Conservation (phyloP, 2,329 filamentous ascomycete species). For the Blastomyces emzantsi region DNA sequence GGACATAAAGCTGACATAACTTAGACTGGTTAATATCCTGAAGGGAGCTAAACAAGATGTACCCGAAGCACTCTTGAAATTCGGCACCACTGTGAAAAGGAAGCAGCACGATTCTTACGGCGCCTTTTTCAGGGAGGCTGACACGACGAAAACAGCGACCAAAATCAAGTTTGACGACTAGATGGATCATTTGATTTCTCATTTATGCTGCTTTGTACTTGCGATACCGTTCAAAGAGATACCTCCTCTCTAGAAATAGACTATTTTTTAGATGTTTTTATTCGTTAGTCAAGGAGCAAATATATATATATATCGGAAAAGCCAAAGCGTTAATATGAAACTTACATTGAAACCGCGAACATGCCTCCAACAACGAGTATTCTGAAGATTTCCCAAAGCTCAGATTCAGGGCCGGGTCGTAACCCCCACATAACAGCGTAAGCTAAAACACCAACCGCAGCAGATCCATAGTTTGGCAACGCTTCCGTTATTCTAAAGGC, state of each 20-base stretch:
- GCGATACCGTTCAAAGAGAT: slow-evolving; percentile 18
- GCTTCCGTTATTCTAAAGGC: slow-evolving; percentile 37
- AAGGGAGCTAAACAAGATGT: slow-evolving; percentile 87
- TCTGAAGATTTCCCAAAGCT: slow-evolving; percentile 32
- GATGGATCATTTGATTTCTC: slow-evolving; percentile 18
- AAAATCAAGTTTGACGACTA: slow-evolving; percentile 80
- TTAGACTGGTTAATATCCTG: slow-evolving; percentile 82
- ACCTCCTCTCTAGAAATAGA: slow-evolving; percentile 30
- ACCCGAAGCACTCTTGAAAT: slow-evolving; percentile 84
- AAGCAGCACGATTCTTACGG: slow-evolving; percentile 95
- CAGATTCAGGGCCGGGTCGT: slow-evolving; percentile 14
- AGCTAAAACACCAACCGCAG: slow-evolving; percentile 39
- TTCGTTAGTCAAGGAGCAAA: slow-evolving; percentile 5
- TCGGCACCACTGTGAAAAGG: slow-evolving; percentile 97
- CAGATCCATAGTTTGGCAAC: slow-evolving; percentile 38
- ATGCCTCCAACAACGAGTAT: slow-evolving; percentile 44
- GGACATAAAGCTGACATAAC: slow-evolving; percentile 15
- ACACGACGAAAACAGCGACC: slow-evolving; percentile 71
- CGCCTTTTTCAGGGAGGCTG: slow-evolving; percentile 87
- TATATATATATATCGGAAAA: slow-evolving; percentile 2
- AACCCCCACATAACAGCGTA: slow-evolving; percentile 34
- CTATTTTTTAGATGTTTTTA: slow-evolving; percentile 17
- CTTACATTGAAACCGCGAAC: slow-evolving; percentile 53
- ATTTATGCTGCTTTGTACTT: slow-evolving; percentile 17
- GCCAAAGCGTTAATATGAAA: slow-evolving; percentile 22